Evolutionary conservation across 257 asterid genomes (phyloP), one percentile per base, ranked within the genome.

Genomic region (Solanum virginianum): DNA sequence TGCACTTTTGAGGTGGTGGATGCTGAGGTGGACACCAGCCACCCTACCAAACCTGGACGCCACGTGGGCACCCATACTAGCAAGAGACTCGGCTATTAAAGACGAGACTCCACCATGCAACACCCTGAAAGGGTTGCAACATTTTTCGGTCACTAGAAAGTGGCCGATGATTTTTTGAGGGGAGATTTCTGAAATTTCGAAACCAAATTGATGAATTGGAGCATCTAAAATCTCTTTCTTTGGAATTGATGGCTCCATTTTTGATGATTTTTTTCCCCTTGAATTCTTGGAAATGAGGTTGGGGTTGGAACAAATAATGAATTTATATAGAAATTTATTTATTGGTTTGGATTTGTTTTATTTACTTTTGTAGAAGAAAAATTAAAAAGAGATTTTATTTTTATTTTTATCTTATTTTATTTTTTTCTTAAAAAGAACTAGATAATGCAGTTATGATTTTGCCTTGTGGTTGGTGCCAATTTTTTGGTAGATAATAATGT

Each of bases 1-100:
- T 16, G 97, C 99, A 18, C 94, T 90, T 92, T 89, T 94, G 41
- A 94, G 86, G 53, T 90, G 92, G 80, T 90, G 86, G 29, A 90
- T 90, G 65, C 86, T 86, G 7, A 90, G 87, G 16, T 90, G 91
- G 55, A 90, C 9, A 1, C 92, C 92, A 39, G 92, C 92, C 22
- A 90, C 90, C 85, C 91, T 82, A 56, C 3, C 47, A 24, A 89
- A 86, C 22, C 81, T 85, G 4, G 88, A 88, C 4, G 89, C 87
- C 80, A 88, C n/a, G 24, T 88, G 91, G 41, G 91, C 92, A n/a
- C 91, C 91, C 80, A 88, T 86, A 26, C 91, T 87, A 4, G 90
- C 90, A 24, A 90, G 79, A 32, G 91, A 29, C 63, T 90, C 92
- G 0, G 88, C 82, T 17, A 90, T 74, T 84, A 90, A 11, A 18